These are phyloP conservation scores for Podospora anserina DNA, from an alignment of 495 filamentous ascomycete species.

Conservation along the genomic window DNA sequence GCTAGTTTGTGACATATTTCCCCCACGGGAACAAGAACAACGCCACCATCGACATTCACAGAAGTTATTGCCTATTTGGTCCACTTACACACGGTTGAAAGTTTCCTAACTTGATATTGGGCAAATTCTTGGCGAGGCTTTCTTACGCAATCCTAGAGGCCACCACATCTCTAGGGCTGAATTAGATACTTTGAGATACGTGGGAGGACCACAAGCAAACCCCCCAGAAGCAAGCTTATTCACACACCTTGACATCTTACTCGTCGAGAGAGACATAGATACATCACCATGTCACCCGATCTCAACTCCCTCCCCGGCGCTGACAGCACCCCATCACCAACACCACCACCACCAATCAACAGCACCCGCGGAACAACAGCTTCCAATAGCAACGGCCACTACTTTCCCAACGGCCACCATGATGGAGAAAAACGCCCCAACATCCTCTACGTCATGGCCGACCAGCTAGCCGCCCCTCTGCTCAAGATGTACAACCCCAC, in stretches of 20 bases:
- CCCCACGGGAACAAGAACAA: background rate
- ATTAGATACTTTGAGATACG: background rate
- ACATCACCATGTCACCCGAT: slow-evolving; percentile 50
- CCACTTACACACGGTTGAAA: slow-evolving; percentile 6
- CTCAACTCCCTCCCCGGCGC: slow-evolving; percentile 51
- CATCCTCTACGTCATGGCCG: slow-evolving; percentile 69
- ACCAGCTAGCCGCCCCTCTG: slow-evolving; percentile 82
- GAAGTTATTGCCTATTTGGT: background rate
- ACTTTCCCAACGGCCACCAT: slow-evolving; percentile 6
- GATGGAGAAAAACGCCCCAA: slow-evolving; percentile 31
- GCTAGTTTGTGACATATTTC: background rate
- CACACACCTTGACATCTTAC: background rate
- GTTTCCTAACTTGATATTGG: slow-evolving; percentile 12
- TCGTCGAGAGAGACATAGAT: background rate
- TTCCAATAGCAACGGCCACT: slow-evolving; percentile 11
- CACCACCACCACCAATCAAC: slow-evolving; percentile 17
- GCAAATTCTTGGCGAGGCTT: slow-evolving; percentile 12
- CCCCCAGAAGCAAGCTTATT: background rate
- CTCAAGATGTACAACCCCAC: slow-evolving; percentile 78
- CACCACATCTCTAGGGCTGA: slow-evolving; percentile 13
- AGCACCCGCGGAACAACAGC: background rate
- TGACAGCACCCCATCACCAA: slow-evolving; percentile 15
- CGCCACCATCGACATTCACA: slow-evolving; percentile 3
- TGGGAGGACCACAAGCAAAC: background rate
- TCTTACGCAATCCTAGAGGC: background rate